A percentile compares a stretch with the other conserved stretches of the same genome.
Evolutionary conservation across 2,329 filamentous ascomycete species (phyloP).

Genomic region (Dactylonectria estremocensis): DNA sequence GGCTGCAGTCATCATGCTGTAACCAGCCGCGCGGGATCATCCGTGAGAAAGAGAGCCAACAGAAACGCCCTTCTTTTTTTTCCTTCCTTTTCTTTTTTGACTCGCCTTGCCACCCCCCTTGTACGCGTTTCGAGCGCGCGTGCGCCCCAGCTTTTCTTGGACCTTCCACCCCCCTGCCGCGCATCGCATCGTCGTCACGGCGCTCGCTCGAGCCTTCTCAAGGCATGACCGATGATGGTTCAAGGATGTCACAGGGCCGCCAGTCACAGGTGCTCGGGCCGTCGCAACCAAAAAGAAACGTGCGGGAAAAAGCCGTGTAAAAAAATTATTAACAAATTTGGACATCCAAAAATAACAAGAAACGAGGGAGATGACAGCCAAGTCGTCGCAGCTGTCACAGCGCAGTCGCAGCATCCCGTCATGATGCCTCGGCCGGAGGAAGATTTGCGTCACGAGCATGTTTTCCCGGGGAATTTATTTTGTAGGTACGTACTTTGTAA

Average conservation of each 20-base stretch:
- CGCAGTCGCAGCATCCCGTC: not conserved
- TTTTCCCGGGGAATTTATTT: not conserved
- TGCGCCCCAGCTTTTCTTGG: conserved; percentile 1
- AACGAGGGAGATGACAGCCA: not conserved
- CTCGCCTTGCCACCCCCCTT: not conserved
- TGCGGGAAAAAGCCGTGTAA: not conserved
- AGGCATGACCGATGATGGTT: not conserved
- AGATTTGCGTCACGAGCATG: not conserved
- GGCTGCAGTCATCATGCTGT: conserved; percentile 14
- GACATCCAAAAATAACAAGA: not conserved
- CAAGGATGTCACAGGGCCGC: conserved; percentile 13
- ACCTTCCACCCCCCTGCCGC: not conserved
- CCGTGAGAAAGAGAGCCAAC: not conserved
- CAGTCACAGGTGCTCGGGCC: not conserved
- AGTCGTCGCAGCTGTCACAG: not conserved
- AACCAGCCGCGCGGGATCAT: conserved; percentile 23
- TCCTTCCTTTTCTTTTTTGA: not conserved
- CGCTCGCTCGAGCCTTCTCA: conserved; percentile 13
- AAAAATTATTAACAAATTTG: too few relatives aligned
- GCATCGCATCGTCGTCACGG: conserved; percentile 4
- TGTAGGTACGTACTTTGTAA: not conserved
- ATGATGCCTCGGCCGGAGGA: not conserved
- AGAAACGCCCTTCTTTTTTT: conserved; percentile 7
- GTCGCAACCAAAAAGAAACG: not conserved
- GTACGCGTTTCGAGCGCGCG: conserved; percentile 7